phyloP scores from a whole-genome alignment of 2,329 filamentous ascomycete species.

The Fusarium siculi region DNA sequence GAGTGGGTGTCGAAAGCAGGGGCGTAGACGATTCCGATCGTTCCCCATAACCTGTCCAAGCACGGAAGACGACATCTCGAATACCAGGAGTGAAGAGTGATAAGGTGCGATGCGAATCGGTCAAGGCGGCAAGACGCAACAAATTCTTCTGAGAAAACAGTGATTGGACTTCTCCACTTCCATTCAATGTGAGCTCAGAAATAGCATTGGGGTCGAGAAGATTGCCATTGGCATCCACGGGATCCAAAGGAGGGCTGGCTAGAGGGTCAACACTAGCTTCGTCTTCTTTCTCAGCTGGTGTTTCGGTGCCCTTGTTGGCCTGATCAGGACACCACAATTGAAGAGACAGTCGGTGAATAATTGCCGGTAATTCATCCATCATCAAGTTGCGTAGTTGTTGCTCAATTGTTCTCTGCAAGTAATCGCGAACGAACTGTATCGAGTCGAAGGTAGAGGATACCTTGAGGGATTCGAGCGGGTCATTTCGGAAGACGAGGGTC shows the following conservation, averaged over 20 bases:
- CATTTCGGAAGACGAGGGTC: slow-evolving; percentile 96
- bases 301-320: slow-evolving; percentile 58
- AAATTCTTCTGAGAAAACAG: slow-evolving; percentile 97
- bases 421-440: slow-evolving; percentile 97
- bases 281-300: slow-evolving; percentile 60
- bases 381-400: slow-evolving; percentile 90
- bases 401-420: slow-evolving; percentile 95
- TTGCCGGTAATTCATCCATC: slow-evolving; percentile 97
- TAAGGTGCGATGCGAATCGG: slow-evolving; percentile 88
- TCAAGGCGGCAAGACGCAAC: slow-evolving; percentile 81
- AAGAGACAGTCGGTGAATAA: slow-evolving; percentile 91
- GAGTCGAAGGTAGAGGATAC: slow-evolving; percentile 99
- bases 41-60: slow-evolving; percentile 86
- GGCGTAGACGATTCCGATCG: slow-evolving; percentile 68
- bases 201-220: slow-evolving; percentile 79
- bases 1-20: slow-evolving; percentile 59
- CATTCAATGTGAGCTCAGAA: slow-evolving; percentile 81
- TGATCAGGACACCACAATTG: slow-evolving; percentile 92
- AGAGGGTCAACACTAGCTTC: slow-evolving; percentile 81
- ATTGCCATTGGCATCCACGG: slow-evolving; percentile 83
- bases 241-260: slow-evolving; percentile 81
- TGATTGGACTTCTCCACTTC: slow-evolving; percentile 83
- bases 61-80: slow-evolving; percentile 87
- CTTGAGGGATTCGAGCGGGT: slow-evolving; percentile 96
- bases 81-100: slow-evolving; percentile 94